These are phyloP conservation scores for Cyclotella cryptica DNA, from an alignment of 108 stramenopile species.

Conservation along the genomic window DNA sequence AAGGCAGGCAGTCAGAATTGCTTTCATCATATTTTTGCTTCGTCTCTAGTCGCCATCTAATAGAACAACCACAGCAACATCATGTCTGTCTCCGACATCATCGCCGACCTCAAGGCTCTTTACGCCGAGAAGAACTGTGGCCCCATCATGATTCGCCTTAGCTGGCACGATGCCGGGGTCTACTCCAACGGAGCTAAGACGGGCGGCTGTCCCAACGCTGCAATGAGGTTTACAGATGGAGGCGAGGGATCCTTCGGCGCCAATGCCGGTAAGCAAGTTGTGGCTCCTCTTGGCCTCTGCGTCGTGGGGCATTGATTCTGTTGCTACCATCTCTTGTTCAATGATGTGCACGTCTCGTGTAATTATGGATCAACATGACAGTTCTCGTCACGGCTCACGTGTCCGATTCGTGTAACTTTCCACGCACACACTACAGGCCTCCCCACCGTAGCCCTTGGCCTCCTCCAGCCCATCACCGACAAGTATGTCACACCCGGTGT, in stretches of 20 bases:
- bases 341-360: no score
- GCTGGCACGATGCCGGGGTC: slow-evolving; percentile 67
- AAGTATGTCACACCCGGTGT: slow-evolving; percentile 58
- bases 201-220: slow-evolving; percentile 59
- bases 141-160: slow-evolving; percentile 59
- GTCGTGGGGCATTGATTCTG: no score
- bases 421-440: slow-evolving; percentile 25
- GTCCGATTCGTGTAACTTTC: neutral
- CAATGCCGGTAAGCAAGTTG: slow-evolving; percentile 48
- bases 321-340: no score
- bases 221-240: slow-evolving; percentile 64
- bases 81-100: slow-evolving; percentile 53
- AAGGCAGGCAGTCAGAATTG: no score
- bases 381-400: no score
- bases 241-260: slow-evolving; percentile 58
- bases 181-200: slow-evolving; percentile 52
- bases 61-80: neutral
- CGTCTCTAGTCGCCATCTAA: no score
- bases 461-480: slow-evolving; percentile 62
- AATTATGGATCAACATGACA: no score
- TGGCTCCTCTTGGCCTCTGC: no score
- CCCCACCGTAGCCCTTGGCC: slow-evolving; percentile 45
- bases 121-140: slow-evolving; percentile 61
- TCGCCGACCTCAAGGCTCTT: slow-evolving; percentile 53
- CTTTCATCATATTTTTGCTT: no score